phyloP scores from a whole-genome alignment of 306 rosid species.

The Bauhinia variegata region DNA sequence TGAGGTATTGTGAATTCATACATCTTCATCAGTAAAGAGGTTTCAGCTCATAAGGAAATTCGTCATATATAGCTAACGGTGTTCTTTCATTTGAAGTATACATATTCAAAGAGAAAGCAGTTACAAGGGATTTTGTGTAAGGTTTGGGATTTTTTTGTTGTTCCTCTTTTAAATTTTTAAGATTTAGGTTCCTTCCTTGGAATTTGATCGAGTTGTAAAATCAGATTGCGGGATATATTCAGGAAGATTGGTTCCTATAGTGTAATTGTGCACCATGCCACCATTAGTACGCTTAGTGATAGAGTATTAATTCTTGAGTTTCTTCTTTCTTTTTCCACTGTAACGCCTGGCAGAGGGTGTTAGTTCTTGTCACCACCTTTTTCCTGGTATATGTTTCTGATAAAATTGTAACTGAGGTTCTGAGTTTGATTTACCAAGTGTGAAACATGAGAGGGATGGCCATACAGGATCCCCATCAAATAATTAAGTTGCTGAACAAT shows the following conservation, averaged over 20 bases:
- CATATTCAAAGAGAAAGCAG: slow-evolving; percentile 63
- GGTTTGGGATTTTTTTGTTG: slow-evolving; percentile 60
- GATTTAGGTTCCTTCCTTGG: slow-evolving; percentile 63
- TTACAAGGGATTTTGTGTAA: slow-evolving; percentile 67
- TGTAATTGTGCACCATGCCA: slow-evolving; percentile 60
- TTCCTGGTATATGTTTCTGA: slow-evolving; percentile 51
- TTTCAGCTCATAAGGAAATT: slow-evolving; percentile 64
- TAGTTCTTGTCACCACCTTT: slow-evolving; percentile 48
- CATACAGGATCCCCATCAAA: slow-evolving; percentile 60
- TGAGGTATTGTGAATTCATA: slow-evolving; percentile 73
- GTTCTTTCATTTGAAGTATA: slow-evolving; percentile 68
- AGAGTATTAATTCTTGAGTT: slow-evolving; percentile 49
- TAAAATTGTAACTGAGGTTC: slow-evolving; percentile 61
- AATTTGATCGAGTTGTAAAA: slow-evolving; percentile 87
- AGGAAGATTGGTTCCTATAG: slow-evolving; percentile 65
- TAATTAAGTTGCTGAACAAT: slow-evolving; percentile 50
- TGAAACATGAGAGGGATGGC: slow-evolving; percentile 55
- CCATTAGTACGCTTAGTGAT: slow-evolving; percentile 54
- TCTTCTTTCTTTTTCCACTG: slow-evolving; percentile 46
- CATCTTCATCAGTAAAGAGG: slow-evolving; percentile 54
- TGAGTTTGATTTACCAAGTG: slow-evolving; percentile 54
- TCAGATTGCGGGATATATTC: slow-evolving; percentile 76
- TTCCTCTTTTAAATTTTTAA: slow-evolving; percentile 44
- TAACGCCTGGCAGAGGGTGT: slow-evolving; percentile 60
- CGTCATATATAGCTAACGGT: slow-evolving; percentile 71